Conservation (phyloP, 2,329 filamentous ascomycete species). For the Fusarium falciforme region DNA sequence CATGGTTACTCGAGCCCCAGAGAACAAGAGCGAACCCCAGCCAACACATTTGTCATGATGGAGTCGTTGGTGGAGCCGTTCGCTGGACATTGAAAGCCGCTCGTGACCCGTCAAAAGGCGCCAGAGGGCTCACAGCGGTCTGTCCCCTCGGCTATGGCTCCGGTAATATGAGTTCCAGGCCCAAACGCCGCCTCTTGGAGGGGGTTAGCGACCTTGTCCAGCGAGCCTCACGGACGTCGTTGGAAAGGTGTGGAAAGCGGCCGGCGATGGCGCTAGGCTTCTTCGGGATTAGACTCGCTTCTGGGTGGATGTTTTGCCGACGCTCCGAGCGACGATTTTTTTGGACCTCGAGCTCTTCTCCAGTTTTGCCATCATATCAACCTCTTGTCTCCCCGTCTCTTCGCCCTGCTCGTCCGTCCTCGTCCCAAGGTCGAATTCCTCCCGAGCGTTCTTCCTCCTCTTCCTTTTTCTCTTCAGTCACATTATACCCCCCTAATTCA, state of each 20-base stretch:
- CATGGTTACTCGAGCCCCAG: not conserved
- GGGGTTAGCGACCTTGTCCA: constrained; percentile 10
- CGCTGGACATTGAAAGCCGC: constrained; percentile 36
- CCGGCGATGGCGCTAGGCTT: constrained; percentile 44
- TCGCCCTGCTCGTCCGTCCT: constrained; percentile 33
- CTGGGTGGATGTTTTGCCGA: constrained; percentile 56
- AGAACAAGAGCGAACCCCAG: constrained; percentile 33
- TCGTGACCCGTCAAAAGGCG: constrained; percentile 31
- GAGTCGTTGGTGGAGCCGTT: constrained; percentile 20
- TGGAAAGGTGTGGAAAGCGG: constrained; percentile 53
- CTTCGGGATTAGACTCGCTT: constrained; percentile 45
- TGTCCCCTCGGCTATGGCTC: constrained; percentile 37
- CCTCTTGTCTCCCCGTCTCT: constrained; percentile 36
- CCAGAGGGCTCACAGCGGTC: not conserved
- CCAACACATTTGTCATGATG: constrained; percentile 40
- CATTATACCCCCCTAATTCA: constrained; percentile 47
- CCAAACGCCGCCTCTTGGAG: constrained; percentile 12
- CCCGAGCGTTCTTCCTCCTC: constrained; percentile 41
- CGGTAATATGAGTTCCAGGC: constrained; percentile 34
- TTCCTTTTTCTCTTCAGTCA: constrained; percentile 45
- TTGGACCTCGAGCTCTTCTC: constrained; percentile 43
- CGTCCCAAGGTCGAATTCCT: constrained; percentile 45
- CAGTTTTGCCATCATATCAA: constrained; percentile 43
- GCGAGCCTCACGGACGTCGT: constrained; percentile 44
- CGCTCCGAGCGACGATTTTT: constrained; percentile 55